Percentiles rank a stretch among this genome's conserved stretches.
phyloP scores from a whole-genome alignment of 2,329 filamentous ascomycete species.

The Alternaria viburni region DNA sequence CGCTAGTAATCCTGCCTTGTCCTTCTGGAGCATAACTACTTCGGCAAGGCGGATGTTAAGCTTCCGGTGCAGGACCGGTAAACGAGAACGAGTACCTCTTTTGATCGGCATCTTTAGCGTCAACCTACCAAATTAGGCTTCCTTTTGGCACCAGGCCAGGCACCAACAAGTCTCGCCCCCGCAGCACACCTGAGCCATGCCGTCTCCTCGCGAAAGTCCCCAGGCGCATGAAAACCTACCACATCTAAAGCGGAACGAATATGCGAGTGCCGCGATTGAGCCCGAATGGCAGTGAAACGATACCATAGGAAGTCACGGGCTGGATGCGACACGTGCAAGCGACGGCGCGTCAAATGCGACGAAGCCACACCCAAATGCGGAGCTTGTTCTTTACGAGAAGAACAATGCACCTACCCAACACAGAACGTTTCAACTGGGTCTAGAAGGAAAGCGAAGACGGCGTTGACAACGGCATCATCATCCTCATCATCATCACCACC shows the following conservation, averaged over 20 bases:
- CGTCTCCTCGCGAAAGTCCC: too few species aligned
- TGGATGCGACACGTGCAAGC: constrained; percentile 1
- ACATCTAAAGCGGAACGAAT: too few species aligned
- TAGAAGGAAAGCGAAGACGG: neutral
- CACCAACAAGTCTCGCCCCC: neutral
- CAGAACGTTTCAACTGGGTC: neutral
- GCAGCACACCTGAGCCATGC: neutral
- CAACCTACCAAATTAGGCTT: neutral
- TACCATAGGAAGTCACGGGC: neutral
- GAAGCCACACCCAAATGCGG: neutral
- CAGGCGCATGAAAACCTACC: too few species aligned
- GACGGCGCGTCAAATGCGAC: neutral
- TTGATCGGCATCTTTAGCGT: neutral
- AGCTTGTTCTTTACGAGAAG: neutral
- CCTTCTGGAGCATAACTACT: neutral
- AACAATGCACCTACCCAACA: neutral
- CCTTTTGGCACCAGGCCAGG: neutral
- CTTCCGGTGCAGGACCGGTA: neutral
- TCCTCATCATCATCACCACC: neutral
- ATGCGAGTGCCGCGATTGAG: neutral
- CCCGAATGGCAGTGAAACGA: neutral
- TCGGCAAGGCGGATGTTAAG: neutral
- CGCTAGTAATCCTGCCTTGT: neutral
- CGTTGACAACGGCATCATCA: neutral
- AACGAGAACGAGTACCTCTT: neutral